Evolutionary conservation across 176 grass and related monocot genomes (phyloP).

Genomic region (Oryza meridionalis): DNA sequence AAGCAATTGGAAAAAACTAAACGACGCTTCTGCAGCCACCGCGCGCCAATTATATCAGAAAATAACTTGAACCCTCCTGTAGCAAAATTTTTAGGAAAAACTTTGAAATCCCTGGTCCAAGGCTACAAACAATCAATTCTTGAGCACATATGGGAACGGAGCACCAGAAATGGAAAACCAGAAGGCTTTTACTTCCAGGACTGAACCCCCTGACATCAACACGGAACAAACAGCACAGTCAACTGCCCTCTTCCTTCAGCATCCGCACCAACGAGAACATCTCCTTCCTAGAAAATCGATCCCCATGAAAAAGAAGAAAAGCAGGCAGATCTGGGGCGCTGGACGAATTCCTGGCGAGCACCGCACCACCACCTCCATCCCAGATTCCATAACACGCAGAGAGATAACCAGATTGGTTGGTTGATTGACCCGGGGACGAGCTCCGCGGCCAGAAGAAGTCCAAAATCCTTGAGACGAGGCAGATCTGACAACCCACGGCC

Average conservation of each 20-base stretch:
- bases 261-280: conserved; percentile 5
- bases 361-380: conserved; percentile 4
- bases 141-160: conserved; percentile 11
- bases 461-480: conserved; percentile 45
- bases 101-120: not conserved
- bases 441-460: conserved; percentile 32
- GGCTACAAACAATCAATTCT: conserved; percentile 28
- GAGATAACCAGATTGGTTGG: not conserved
- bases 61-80: conserved; percentile 13
- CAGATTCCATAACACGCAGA: conserved; percentile 4
- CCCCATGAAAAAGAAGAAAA: not conserved
- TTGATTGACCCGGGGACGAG: conserved; percentile 34
- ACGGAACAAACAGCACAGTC: conserved; percentile 30
- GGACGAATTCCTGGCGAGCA: conserved; percentile 22
- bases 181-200: conserved; percentile 15
- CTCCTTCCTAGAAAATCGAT: conserved; percentile 7
- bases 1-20: conserved; percentile 36
- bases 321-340: conserved; percentile 40
- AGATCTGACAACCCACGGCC: conserved; percentile 47
- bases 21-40: conserved; percentile 21
- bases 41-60: conserved; percentile 20
- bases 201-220: not conserved
- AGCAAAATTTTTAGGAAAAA: conserved; percentile 14
- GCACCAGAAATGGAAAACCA: conserved; percentile 23
- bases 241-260: conserved; percentile 29